Conservation (phyloP, 2,329 filamentous ascomycete species). For the Domatiomyces catenatus region DNA sequence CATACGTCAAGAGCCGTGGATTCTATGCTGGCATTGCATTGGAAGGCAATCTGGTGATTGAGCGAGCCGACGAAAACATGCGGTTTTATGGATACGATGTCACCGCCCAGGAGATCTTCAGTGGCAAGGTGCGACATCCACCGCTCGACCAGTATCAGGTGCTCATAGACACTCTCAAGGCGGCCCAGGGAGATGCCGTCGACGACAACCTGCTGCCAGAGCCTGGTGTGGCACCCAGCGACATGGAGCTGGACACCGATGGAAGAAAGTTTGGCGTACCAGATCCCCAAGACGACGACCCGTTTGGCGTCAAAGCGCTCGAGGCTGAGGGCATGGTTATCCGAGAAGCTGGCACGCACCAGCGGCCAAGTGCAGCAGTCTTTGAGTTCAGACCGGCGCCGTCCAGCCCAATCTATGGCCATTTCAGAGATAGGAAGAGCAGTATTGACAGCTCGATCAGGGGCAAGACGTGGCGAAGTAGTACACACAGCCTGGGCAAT, state of each 20-base stretch:
- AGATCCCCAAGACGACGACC: slow-evolving; percentile 67
- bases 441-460: slow-evolving; percentile 55
- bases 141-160: slow-evolving; percentile 39
- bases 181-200: slow-evolving; percentile 72
- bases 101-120: slow-evolving; percentile 46
- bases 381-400: slow-evolving; percentile 71
- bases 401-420: slow-evolving; percentile 51
- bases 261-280: slow-evolving; percentile 58
- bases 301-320: slow-evolving; percentile 79
- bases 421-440: slow-evolving; percentile 45
- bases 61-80: slow-evolving; percentile 76
- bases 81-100: slow-evolving; percentile 62
- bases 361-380: slow-evolving; percentile 58
- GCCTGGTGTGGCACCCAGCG: slow-evolving; percentile 57
- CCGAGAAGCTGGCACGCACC: slow-evolving; percentile 66
- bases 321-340: slow-evolving; percentile 83
- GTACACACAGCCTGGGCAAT: slow-evolving; percentile 48
- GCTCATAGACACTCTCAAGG: slow-evolving; percentile 69
- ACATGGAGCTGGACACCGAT: slow-evolving; percentile 43
- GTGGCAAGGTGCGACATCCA: slow-evolving; percentile 43
- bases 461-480: slow-evolving; percentile 50
- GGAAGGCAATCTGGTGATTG: slow-evolving; percentile 73
- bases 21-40: slow-evolving; percentile 77
- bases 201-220: slow-evolving; percentile 52
- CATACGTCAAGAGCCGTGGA: slow-evolving; percentile 77